Evolutionary conservation across 78 protist species (phyloP), one percentile per base, ranked within the genome.

Genomic region (Creolimax fragrantissima): DNA sequence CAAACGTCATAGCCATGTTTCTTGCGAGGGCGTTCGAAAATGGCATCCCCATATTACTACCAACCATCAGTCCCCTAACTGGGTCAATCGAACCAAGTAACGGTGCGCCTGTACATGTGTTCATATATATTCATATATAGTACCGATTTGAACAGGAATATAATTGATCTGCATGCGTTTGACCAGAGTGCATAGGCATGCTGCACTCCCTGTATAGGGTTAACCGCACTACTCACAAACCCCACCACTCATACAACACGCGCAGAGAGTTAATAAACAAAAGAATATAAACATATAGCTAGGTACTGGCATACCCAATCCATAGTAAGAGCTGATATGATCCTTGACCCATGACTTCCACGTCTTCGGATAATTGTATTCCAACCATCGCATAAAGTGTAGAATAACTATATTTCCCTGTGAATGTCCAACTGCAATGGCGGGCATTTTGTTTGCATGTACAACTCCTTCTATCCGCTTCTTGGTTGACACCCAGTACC

Each of bases 381-480:
- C 86, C 7, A 83, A 41, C 86, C 86, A 83, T 41, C 86, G 7
- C 86, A 83, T 83, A 24, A 83, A 83, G 86, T 83, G 86, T 5
- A 83, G 86, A 5, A 83, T 39, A 5, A 83, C 86, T 6, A 6
- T 83, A 83, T 83, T 83, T 36, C 86, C 86, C 35, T 83, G 86
- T 39, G 42, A 35, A 41, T 83, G 86, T 5, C 86, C 86, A 11
- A 83, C 35, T 35, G 86, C 86, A 17, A 83, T 24, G 7, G 86
- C 86, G 6, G 86, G 86, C 86, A 83, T 83, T 1, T 83, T 6
- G 2, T 83, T 83, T 36, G 7, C 42, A 5, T 83, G 42, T 6
- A 35, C 7, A 35, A 83, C 37, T 17, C 44, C 86, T 24, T 83
- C 86, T 36, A 83, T 83, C 42, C 86, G 5, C 35, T 83, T 83